Conservation (phyloP, 176 grass and related monocot genomes). For the Hsuehochloa calcarea region DNA sequence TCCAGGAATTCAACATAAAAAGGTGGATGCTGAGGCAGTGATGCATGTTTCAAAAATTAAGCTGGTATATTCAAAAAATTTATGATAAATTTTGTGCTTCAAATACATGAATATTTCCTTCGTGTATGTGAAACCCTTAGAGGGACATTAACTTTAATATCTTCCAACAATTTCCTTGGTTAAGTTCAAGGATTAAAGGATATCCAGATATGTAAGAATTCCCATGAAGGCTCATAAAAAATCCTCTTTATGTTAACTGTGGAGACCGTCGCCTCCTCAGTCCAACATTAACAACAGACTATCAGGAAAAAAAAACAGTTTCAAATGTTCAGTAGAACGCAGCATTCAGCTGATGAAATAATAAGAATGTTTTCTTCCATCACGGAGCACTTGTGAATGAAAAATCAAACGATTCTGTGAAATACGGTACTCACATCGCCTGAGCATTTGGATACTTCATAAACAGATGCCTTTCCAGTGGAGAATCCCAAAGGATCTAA, state of each 20-base stretch:
- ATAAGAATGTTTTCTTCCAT: neutral
- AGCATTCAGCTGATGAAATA: neutral
- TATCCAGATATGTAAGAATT: neutral
- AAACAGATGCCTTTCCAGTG: slow-evolving; percentile 72
- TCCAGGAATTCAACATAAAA: neutral
- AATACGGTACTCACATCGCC: slow-evolving; percentile 70
- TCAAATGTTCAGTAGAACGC: neutral
- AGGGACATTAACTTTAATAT: neutral
- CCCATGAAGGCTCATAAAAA: neutral
- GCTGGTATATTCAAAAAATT: neutral
- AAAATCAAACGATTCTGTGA: neutral
- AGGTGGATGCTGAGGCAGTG: neutral
- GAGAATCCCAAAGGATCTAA: slow-evolving; percentile 67
- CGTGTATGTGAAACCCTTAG: neutral
- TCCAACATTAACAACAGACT: neutral
- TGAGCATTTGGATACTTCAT: slow-evolving; percentile 81
- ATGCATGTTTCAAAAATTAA: neutral
- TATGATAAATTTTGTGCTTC: neutral
- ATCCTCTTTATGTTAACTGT: neutral
- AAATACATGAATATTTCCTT: neutral
- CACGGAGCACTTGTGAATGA: neutral
- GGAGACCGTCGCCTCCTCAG: no score
- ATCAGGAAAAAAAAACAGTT: neutral
- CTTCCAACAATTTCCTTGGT: neutral
- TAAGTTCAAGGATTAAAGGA: neutral